Percentiles rank a stretch among this genome's conserved stretches.
Conservation (phyloP, 73 alveolate species). For the Paramecium primaurelia region DNA sequence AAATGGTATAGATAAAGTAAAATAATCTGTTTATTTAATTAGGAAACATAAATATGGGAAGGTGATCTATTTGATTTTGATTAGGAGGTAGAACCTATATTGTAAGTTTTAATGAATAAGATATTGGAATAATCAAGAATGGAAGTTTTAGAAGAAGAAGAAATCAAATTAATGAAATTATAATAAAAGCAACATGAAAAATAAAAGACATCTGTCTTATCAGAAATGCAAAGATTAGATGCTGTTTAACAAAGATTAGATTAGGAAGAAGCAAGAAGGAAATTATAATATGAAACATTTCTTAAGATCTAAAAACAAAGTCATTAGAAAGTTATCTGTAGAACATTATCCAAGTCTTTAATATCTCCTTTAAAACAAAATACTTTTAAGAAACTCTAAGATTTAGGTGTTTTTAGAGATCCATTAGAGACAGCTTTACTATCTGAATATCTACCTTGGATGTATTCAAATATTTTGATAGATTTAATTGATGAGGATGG, state of each 20-base stretch:
- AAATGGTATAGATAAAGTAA: slow-evolving; percentile 73
- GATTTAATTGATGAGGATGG: neutral
- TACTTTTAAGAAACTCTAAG: slow-evolving; percentile 20
- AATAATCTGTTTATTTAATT: no score
- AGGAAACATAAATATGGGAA: slow-evolving; percentile 85
- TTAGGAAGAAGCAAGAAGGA: slow-evolving; percentile 73
- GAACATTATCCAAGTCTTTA: slow-evolving; percentile 25
- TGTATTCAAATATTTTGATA: slow-evolving; percentile 5
- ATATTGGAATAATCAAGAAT: slow-evolving; percentile 90
- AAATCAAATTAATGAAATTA: slow-evolving; percentile 82
- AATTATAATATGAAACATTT: slow-evolving; percentile 43
- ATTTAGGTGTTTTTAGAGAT: slow-evolving; percentile 45
- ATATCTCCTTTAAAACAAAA: slow-evolving; percentile 12
- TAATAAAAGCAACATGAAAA: slow-evolving; percentile 86
- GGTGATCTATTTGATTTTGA: slow-evolving; percentile 95
- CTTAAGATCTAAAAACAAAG: neutral
- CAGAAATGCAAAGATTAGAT: slow-evolving; percentile 86
- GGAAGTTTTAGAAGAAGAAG: slow-evolving; percentile 96
- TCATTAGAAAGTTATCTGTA: slow-evolving; percentile 44
- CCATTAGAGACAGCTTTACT: slow-evolving; percentile 35
- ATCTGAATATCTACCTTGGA: slow-evolving; percentile 52
- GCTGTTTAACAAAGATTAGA: slow-evolving; percentile 79
- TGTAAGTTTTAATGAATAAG: slow-evolving; percentile 84
- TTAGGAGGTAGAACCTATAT: slow-evolving; percentile 92
- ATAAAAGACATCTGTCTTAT: slow-evolving; percentile 86